phyloP scores from a whole-genome alignment of 1,284 basidiomycete genomes.

The Leccinum holopus region DNA sequence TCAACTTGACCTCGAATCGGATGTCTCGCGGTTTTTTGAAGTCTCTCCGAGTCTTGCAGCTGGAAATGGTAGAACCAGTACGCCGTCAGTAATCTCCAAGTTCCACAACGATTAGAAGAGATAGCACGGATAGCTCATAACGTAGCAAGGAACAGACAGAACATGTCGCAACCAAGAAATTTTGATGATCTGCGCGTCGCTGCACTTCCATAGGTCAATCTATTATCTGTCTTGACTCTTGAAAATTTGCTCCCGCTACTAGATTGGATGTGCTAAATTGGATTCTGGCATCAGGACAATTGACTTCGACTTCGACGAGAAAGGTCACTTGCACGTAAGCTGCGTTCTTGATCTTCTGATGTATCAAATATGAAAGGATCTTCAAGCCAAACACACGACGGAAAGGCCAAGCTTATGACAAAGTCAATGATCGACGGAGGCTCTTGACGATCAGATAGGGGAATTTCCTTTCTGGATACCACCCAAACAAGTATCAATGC shows the following conservation, averaged over 20 bases:
- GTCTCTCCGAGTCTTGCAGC: too few species aligned
- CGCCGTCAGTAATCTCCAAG: neutral
- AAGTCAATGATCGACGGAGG: neutral
- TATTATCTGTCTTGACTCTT: neutral
- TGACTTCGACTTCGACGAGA: neutral
- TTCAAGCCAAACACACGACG: neutral
- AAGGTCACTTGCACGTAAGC: neutral
- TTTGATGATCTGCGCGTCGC: too few species aligned
- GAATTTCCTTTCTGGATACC: neutral
- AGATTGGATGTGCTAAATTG: neutral
- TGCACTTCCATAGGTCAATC: neutral
- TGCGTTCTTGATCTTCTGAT: neutral
- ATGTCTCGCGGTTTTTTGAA: too few species aligned
- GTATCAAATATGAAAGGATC: neutral
- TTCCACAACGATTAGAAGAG: neutral
- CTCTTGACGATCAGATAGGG: neutral
- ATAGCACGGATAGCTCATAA: neutral
- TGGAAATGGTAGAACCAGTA: too few species aligned
- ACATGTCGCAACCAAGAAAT: neutral
- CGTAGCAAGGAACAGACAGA: neutral
- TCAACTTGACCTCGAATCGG: too few species aligned
- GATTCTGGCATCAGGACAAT: neutral
- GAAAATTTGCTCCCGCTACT: neutral
- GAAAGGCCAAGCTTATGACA: too few species aligned
- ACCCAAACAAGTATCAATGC: conserved; percentile 4